Conservation (phyloP, 495 filamentous ascomycete species). For the Aspergillus bertholletiae region DNA sequence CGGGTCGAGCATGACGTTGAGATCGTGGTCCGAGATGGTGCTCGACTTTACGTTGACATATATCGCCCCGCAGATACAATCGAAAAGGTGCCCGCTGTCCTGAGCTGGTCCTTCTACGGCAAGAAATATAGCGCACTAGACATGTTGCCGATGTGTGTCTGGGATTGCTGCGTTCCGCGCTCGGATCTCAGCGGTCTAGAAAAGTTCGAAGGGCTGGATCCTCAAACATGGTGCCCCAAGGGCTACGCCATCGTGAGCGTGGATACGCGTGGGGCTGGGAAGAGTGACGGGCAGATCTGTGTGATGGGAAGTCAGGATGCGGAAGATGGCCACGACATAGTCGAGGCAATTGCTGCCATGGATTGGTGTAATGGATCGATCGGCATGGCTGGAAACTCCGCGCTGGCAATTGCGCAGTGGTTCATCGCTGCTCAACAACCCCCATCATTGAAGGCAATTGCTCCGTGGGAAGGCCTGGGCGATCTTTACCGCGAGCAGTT, state of each 20-base stretch:
- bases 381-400: constrained; percentile 41
- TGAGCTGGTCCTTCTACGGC: constrained; percentile 35
- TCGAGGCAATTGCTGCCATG: constrained; percentile 37
- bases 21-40: constrained; percentile 28
- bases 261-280: constrained; percentile 38
- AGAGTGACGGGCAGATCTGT: constrained; percentile 35
- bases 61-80: constrained; percentile 28
- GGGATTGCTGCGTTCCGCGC: constrained; percentile 23
- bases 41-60: constrained; percentile 29
- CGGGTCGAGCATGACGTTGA: constrained; percentile 30
- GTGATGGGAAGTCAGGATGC: constrained; percentile 44
- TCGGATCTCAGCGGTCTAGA: constrained; percentile 25
- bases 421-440: constrained; percentile 35
- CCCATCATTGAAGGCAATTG: constrained; percentile 38
- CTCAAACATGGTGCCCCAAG: constrained; percentile 31
- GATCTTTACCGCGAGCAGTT: constrained; percentile 44
- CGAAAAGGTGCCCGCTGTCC: constrained; percentile 32
- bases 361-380: constrained; percentile 45
- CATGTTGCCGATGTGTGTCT: constrained; percentile 24
- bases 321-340: constrained; percentile 41
- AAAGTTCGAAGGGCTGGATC: constrained; percentile 47
- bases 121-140: constrained; percentile 31
- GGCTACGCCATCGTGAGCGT: constrained; percentile 46
- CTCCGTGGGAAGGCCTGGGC: constrained; percentile 44
- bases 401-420: constrained; percentile 39